Evolutionary conservation across 2,329 filamentous ascomycete genomes (phyloP).

Genomic region (Aspergillus fumigatus): DNA sequence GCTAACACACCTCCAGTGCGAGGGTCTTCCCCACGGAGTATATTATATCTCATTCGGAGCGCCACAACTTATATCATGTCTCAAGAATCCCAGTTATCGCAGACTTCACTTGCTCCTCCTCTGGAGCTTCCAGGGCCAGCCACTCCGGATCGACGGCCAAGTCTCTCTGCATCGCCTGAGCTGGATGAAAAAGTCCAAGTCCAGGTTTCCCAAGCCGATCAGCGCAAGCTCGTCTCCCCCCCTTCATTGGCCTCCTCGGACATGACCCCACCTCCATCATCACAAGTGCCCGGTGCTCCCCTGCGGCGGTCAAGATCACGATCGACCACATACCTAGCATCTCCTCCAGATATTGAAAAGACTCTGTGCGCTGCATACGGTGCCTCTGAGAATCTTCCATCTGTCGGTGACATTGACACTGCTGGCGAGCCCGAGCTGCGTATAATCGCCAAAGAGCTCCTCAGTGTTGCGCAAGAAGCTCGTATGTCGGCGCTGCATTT

Average conservation of each 20-base stretch:
- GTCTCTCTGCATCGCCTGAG: conserved; percentile 35
- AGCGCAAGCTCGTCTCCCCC: conserved; percentile 36
- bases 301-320: conserved; percentile 40
- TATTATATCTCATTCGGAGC: conserved; percentile 6
- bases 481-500: conserved; percentile 86
- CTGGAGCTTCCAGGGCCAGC: conserved; percentile 35
- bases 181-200: conserved; percentile 25
- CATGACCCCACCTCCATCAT: conserved; percentile 61
- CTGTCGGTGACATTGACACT: conserved; percentile 48
- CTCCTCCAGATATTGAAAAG: conserved; percentile 48
- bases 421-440: conserved; percentile 52
- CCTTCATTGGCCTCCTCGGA: conserved; percentile 45
- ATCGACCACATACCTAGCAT: conserved; percentile 32
- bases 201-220: conserved; percentile 31
- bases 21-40: conserved; percentile 18
- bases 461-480: conserved; percentile 55
- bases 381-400: conserved; percentile 43
- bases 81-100: conserved; percentile 27
- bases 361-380: conserved; percentile 40
- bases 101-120: conserved; percentile 34
- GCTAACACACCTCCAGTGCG: conserved; percentile 19
- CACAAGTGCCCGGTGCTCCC: conserved; percentile 48
- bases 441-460: conserved; percentile 50
- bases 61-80: conserved; percentile 24
- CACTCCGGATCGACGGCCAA: conserved; percentile 29